A percentile compares a stretch with the other conserved stretches of the same genome.
Conservation (phyloP, 768 basidiomycete species). For the Auriscalpium microsporum region DNA sequence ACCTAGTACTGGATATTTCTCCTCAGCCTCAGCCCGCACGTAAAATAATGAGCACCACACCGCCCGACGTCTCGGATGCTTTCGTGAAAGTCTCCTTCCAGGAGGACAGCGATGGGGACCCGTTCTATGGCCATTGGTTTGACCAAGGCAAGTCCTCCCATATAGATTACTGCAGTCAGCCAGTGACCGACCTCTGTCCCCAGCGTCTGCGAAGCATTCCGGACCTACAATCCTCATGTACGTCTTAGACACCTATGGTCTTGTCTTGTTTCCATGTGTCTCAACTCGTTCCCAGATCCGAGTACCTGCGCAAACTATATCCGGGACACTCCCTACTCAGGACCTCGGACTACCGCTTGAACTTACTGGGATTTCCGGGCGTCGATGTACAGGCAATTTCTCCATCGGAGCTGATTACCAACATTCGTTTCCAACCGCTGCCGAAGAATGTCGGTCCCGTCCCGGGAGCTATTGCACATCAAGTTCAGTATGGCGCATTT, state of each 20-base stretch:
- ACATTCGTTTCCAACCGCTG: slow-evolving; percentile 40
- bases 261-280: background rate
- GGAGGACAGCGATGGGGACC: slow-evolving; percentile 21
- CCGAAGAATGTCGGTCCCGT: slow-evolving; percentile 29
- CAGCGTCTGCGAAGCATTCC: slow-evolving; percentile 46
- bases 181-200: background rate
- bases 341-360: slow-evolving; percentile 37
- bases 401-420: slow-evolving; percentile 42
- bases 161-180: no score
- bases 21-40: background rate
- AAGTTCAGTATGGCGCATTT: slow-evolving; percentile 47
- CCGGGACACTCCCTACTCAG: slow-evolving; percentile 54
- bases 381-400: slow-evolving; percentile 36
- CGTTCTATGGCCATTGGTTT: slow-evolving; percentile 44
- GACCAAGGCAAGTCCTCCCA: slow-evolving; percentile 33
- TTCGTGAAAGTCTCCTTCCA: slow-evolving; percentile 40
- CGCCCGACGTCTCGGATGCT: slow-evolving; percentile 24
- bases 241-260: background rate
- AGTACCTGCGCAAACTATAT: slow-evolving; percentile 42
- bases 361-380: slow-evolving; percentile 45
- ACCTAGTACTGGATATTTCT: background rate
- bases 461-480: slow-evolving; percentile 47
- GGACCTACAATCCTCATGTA: slow-evolving; percentile 30
- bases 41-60: background rate
- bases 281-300: slow-evolving; percentile 29